Conservation (phyloP, 2,329 filamentous ascomycete species). For the Arthrobotrys musiformis region DNA sequence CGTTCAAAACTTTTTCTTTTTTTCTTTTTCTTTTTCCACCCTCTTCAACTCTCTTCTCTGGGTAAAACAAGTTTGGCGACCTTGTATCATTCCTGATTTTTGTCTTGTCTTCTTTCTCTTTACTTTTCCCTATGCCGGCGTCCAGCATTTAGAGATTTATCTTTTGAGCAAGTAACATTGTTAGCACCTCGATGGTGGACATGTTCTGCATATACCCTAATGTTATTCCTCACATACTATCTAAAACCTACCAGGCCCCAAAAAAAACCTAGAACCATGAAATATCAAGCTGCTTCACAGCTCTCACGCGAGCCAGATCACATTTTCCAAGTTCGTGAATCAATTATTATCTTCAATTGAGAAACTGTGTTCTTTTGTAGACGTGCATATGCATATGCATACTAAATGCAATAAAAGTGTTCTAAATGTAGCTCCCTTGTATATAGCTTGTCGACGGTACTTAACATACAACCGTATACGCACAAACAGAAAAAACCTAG, state of each 20-base stretch:
- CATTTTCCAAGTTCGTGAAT: no score
- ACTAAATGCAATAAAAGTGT: no score
- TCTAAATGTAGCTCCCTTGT: no score
- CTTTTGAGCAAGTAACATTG: neutral
- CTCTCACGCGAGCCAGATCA: neutral
- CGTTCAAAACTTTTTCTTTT: neutral
- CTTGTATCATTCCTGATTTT: slow-evolving; percentile 2
- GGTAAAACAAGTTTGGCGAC: slow-evolving; percentile 7
- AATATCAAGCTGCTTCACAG: neutral
- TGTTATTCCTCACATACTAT: neutral
- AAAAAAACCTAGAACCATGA: neutral
- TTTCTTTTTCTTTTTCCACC: neutral
- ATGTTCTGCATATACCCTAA: slow-evolving; percentile 1
- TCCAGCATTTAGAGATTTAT: slow-evolving; percentile 6
- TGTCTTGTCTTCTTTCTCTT: neutral
- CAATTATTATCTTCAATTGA: neutral
- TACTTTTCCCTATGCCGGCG: neutral
- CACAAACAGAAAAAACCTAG: no score
- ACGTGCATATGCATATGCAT: no score
- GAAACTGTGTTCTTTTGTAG: neutral
- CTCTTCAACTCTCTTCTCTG: neutral
- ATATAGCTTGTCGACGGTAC: no score
- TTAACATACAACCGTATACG: no score
- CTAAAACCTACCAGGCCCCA: neutral
- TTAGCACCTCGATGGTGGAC: neutral